Conservation (phyloP, 768 basidiomycete genomes). For the Asterophora parasitica region DNA sequence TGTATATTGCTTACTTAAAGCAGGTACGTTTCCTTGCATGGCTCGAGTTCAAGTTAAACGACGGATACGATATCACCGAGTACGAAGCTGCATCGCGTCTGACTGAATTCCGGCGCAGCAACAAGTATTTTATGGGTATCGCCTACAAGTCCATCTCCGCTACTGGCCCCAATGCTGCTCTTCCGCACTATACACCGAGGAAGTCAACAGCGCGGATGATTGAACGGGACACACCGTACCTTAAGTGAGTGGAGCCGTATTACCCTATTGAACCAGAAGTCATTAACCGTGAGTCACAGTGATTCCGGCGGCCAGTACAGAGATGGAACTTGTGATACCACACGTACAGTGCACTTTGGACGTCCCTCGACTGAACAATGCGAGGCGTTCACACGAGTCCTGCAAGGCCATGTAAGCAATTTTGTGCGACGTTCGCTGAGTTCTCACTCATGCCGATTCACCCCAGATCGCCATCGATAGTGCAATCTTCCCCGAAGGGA, state of each 20-base stretch:
- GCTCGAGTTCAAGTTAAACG: slow-evolving; percentile 75
- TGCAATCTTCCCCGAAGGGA: slow-evolving; percentile 88
- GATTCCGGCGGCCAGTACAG: slow-evolving; percentile 89
- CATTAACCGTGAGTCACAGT: slow-evolving; percentile 33
- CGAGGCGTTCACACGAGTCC: slow-evolving; percentile 89
- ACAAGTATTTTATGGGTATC: slow-evolving; percentile 75
- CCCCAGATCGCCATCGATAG: slow-evolving; percentile 83
- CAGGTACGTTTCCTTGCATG: slow-evolving; percentile 83
- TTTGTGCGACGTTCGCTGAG: slow-evolving; percentile 10
- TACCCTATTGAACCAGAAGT: slow-evolving; percentile 4
- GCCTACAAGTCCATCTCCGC: slow-evolving; percentile 91
- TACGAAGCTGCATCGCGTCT: slow-evolving; percentile 87
- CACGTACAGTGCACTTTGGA: slow-evolving; percentile 82
- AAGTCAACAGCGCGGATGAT: slow-evolving; percentile 68
- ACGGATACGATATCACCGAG: slow-evolving; percentile 83
- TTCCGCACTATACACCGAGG: slow-evolving; percentile 88
- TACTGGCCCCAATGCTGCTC: slow-evolving; percentile 84
- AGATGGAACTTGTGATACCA: slow-evolving; percentile 88
- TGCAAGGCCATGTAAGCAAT: slow-evolving; percentile 90
- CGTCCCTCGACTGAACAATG: slow-evolving; percentile 80
- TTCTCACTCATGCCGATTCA: slow-evolving; percentile 17
- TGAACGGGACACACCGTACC: slow-evolving; percentile 74
- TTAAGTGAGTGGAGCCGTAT: slow-evolving; percentile 58
- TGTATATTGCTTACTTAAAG: slow-evolving; percentile 9
- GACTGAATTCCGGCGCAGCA: slow-evolving; percentile 66